Conservation (phyloP, 1,139 yeast genomes). For the Debaryomyces nepalensis region DNA sequence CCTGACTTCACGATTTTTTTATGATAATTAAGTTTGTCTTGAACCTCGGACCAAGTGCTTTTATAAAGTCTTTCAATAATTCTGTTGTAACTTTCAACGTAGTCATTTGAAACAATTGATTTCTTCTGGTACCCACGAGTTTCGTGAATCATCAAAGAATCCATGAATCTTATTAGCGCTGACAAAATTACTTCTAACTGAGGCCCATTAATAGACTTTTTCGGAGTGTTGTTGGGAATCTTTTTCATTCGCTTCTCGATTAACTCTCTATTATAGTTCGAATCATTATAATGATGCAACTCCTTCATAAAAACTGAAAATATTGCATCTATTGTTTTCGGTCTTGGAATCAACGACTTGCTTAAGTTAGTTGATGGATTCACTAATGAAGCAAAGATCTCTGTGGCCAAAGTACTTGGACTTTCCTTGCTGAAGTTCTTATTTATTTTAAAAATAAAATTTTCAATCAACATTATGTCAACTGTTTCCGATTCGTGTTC, state of each 20-base stretch:
- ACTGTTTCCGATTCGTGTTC: slow-evolving; percentile 14
- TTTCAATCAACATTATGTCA: slow-evolving; percentile 32
- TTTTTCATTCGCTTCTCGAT: slow-evolving; percentile 19
- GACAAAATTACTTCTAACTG: slow-evolving; percentile 27
- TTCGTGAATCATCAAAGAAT: slow-evolving; percentile 27
- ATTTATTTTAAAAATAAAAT: slow-evolving; percentile 39
- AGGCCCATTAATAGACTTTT: slow-evolving; percentile 27
- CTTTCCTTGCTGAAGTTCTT: slow-evolving; percentile 27
- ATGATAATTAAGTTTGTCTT: slow-evolving; percentile 26
- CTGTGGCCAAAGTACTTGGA: slow-evolving; percentile 27
- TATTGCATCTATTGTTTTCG: slow-evolving; percentile 34
- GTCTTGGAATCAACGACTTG: slow-evolving; percentile 25
- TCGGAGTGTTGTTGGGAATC: slow-evolving; percentile 28
- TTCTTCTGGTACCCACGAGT: slow-evolving; percentile 18
- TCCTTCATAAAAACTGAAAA: slow-evolving; percentile 40
- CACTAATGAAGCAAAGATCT: slow-evolving; percentile 29
- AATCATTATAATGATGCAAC: slow-evolving; percentile 40
- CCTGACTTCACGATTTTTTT: slow-evolving; percentile 35
- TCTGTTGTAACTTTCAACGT: slow-evolving; percentile 31
- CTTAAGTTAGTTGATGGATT: slow-evolving; percentile 24
- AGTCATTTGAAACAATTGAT: slow-evolving; percentile 26
- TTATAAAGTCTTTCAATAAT: slow-evolving; percentile 29
- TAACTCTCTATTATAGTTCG: slow-evolving; percentile 29
- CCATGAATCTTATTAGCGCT: slow-evolving; percentile 26
- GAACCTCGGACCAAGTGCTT: slow-evolving; percentile 32